Percentiles rank a stretch among this genome's conserved stretches.
Evolutionary conservation across 768 basidiomycete species (phyloP).

Genomic region (Royoungia palumana): DNA sequence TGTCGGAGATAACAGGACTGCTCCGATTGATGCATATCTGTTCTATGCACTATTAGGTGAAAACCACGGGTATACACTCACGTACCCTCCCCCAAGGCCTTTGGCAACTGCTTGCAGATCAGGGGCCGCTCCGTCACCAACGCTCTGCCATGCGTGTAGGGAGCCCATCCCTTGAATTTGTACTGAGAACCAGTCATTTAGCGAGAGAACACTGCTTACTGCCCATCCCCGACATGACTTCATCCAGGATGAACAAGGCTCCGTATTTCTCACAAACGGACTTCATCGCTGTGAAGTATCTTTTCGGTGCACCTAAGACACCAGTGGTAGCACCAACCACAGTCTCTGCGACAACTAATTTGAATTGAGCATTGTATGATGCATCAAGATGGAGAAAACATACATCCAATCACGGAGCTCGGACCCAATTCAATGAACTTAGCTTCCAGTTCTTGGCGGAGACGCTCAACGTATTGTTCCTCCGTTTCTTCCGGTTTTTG

Average conservation of each 20-base stretch:
- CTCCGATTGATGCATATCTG: conserved; percentile 82
- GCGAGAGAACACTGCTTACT: conserved; percentile 45
- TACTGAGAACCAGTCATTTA: neutral
- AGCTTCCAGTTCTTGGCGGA: conserved; percentile 77
- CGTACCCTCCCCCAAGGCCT: conserved; percentile 84
- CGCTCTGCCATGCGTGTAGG: conserved; percentile 81
- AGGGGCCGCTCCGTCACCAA: conserved; percentile 72
- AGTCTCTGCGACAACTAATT: conserved; percentile 74
- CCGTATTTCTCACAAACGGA: conserved; percentile 75
- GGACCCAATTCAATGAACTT: conserved; percentile 83
- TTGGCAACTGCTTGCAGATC: conserved; percentile 90
- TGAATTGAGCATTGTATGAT: neutral
- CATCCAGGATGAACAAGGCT: conserved; percentile 78
- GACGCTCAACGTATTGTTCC: conserved; percentile 73
- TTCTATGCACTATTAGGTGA: conserved; percentile 4
- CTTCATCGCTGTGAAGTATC: conserved; percentile 84
- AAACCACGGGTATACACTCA: neutral
- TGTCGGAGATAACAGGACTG: conserved; percentile 69
- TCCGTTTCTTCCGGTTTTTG: conserved; percentile 65
- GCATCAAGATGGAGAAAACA: conserved; percentile 24
- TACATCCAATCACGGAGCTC: conserved; percentile 79
- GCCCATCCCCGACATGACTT: conserved; percentile 93
- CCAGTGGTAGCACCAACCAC: conserved; percentile 88
- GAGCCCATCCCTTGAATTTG: conserved; percentile 71
- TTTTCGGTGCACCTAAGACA: conserved; percentile 70